Conservation (phyloP, 495 filamentous ascomycete genomes). For the Echria macrotheca region DNA sequence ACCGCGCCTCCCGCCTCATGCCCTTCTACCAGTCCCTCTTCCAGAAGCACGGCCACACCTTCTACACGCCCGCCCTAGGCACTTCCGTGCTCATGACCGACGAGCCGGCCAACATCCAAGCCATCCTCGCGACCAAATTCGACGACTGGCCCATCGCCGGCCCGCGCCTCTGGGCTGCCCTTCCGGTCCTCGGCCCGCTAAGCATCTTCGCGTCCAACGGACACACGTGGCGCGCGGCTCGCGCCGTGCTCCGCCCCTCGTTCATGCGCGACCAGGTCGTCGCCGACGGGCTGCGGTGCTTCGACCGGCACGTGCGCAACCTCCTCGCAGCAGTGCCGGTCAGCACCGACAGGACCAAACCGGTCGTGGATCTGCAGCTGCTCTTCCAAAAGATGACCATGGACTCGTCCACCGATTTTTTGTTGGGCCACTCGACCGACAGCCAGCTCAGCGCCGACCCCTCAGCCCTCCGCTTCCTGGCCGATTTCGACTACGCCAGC, state of each 20-base stretch:
- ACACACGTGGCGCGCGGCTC: conserved; percentile 51
- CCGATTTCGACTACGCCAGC: conserved; percentile 36
- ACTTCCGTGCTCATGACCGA: conserved; percentile 45
- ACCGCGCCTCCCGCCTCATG: conserved; percentile 27
- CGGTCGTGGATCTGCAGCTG: conserved; percentile 54
- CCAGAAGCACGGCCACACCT: conserved; percentile 26
- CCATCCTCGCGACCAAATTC: conserved; percentile 63
- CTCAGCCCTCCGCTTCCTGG: conserved; percentile 31
- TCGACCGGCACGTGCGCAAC: conserved; percentile 53
- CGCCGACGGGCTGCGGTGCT: conserved; percentile 45
- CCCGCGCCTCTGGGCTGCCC: conserved; percentile 24
- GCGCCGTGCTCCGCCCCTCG: conserved; percentile 41
- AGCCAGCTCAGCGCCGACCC: conserved; percentile 24
- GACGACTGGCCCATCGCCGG: conserved; percentile 46
- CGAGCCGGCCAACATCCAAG: conserved; percentile 71
- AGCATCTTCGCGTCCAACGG: conserved; percentile 71
- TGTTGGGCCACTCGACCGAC: conserved; percentile 42
- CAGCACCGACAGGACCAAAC: conserved; percentile 29
- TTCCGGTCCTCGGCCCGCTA: conserved; percentile 33
- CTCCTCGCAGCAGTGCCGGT: conserved; percentile 44
- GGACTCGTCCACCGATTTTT: conserved; percentile 61
- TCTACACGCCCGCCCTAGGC: conserved; percentile 25
- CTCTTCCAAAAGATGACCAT: conserved; percentile 58
- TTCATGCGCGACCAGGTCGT: conserved; percentile 48
- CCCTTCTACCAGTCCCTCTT: conserved; percentile 19